Evolutionary conservation across 2,329 filamentous ascomycete genomes (phyloP), one percentile per base, ranked within the genome.

Genomic region (Pyricularia pennisetigena): DNA sequence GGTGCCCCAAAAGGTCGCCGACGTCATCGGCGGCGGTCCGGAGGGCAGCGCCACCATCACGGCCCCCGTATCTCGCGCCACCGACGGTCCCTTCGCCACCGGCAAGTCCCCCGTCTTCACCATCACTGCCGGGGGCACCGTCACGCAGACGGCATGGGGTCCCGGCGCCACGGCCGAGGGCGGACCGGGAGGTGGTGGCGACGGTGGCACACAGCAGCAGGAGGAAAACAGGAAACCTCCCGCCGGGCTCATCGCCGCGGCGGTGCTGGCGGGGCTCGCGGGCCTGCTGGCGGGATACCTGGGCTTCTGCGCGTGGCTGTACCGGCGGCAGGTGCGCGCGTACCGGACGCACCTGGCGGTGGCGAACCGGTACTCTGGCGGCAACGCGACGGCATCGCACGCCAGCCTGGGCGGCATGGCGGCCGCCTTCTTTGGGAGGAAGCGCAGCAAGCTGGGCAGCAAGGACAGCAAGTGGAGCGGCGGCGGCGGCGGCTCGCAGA

Each of bases 271-370:
- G 4, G 66, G 65, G 62, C 23, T 69, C n/a, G 49, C 61, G 8
- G 68, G 64, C 23, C 54, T 65, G 35, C 73, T 87, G 0, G 88
- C 88, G 2, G 78, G 80, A 1, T 92, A 91, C 75, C 83, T 91
- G 14, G 88, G 86, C 64, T 92, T 90, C 80, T 91, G 88, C 77
- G 84, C 86, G 23, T 92, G 88, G 86, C 79, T 93, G 8, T 93
- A 93, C 80, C 84, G 89, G 30, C 88, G 88, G 65, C 90, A 91
- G 75, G 84, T 93, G 20, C 77, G 80, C 32, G 84, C 90, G 10
- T 93, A 92, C 81, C 88, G 89, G 77, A 81, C 84, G 41, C 90
- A 93, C 74, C 84, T 91, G 35, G 86, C 87, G 1, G 85, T 89
- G 73, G 81, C 85, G 1, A 89, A 91, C 73, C 82, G 84, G 4